phyloP scores from a whole-genome alignment of 805 yeast genomes.

The Starmerella lactis-condensi region DNA sequence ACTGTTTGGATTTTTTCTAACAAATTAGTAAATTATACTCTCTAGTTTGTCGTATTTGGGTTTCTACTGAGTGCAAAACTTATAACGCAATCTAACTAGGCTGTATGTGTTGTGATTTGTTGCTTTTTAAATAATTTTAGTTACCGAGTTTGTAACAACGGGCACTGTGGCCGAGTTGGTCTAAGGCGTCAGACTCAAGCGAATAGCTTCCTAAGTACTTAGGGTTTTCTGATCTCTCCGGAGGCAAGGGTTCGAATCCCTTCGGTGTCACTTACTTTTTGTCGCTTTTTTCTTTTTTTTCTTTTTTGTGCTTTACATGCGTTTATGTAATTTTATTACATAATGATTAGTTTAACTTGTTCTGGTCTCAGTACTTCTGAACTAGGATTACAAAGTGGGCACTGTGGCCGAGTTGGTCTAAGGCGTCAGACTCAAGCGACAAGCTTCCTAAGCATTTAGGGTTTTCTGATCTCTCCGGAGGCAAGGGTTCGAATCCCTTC shows the following conservation, averaged over 20 bases:
- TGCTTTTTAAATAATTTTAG: too few species aligned
- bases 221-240: slow-evolving; percentile 17
- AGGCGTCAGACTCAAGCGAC: slow-evolving; percentile 16
- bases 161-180: slow-evolving; percentile 18
- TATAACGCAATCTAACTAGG: not conserved
- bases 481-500: slow-evolving; percentile 17
- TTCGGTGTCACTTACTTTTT: slow-evolving; percentile 12
- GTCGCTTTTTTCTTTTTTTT: not conserved
- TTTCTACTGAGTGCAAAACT: not conserved
- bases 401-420: slow-evolving; percentile 17
- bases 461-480: slow-evolving; percentile 17
- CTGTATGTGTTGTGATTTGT: too few species aligned
- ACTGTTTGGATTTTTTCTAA: not conserved
- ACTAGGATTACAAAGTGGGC: slow-evolving; percentile 4
- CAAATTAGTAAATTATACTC: not conserved
- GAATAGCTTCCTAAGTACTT: slow-evolving; percentile 7
- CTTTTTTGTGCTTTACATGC: too few species aligned
- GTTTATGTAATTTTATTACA: too few species aligned
- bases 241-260: slow-evolving; percentile 18
- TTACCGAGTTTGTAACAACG: too few species aligned
- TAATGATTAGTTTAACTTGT: not conserved
- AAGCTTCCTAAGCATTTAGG: slow-evolving; percentile 9
- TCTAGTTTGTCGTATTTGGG: not conserved
- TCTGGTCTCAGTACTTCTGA: not conserved
- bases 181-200: slow-evolving; percentile 18